A percentile compares a stretch with the other conserved stretches of the same genome.
Conservation (phyloP, 208 protist genomes). For the Trypanosoma melophagium region DNA sequence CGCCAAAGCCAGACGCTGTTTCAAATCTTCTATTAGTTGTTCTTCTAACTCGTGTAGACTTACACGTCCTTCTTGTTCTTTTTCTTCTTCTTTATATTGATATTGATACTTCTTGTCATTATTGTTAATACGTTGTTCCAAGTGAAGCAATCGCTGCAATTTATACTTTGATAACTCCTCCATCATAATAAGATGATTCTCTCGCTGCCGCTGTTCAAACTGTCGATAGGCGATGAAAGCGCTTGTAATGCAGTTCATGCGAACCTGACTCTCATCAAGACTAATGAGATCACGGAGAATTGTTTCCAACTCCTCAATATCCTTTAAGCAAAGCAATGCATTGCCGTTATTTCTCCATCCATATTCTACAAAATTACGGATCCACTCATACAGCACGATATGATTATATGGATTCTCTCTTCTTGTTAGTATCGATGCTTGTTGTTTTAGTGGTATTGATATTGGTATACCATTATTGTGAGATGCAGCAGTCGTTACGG, state of each 20-base stretch:
- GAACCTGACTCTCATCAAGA: slow-evolving; percentile 15
- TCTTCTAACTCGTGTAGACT: neutral
- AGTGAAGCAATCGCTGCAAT: slow-evolving; percentile 13
- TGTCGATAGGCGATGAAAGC: neutral
- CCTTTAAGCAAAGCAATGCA: neutral
- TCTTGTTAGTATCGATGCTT: neutral
- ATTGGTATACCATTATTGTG: too few species aligned
- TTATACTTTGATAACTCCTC: slow-evolving; percentile 9
- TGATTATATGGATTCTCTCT: neutral
- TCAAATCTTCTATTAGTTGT: slow-evolving; percentile 2
- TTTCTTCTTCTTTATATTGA: neutral
- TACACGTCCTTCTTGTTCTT: neutral
- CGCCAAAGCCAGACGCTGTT: neutral
- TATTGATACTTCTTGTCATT: neutral
- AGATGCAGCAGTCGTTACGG: too few species aligned
- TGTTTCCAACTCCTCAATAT: slow-evolving; percentile 3
- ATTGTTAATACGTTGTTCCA: neutral
- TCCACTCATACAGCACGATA: slow-evolving; percentile 17
- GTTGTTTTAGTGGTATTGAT: neutral
- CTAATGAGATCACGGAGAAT: slow-evolving; percentile 11
- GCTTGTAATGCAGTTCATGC: neutral
- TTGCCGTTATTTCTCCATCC: neutral
- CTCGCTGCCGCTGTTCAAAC: neutral
- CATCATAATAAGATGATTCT: neutral
- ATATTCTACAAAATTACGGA: slow-evolving; percentile 7